Percentiles rank a stretch among this genome's conserved stretches.
Conservation (phyloP, 352 stramenopile species). For the Globisporangium spinosum region DNA sequence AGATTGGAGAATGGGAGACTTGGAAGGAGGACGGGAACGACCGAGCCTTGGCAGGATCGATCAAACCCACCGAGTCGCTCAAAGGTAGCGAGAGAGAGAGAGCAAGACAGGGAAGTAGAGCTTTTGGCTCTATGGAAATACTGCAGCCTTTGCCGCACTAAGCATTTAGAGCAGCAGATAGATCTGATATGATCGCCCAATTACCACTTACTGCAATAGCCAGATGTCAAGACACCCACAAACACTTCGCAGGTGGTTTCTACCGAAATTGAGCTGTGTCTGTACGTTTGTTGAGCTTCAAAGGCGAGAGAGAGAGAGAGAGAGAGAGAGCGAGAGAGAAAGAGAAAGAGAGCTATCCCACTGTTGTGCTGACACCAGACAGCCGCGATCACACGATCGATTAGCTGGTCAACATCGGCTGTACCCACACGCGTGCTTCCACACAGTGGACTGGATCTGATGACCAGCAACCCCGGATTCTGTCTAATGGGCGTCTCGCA, state of each 20-base stretch:
- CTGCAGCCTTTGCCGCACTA: no score
- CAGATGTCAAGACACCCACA: neutral
- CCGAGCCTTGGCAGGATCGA: neutral
- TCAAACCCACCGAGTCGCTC: neutral
- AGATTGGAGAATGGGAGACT: slow-evolving; percentile 1
- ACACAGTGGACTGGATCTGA: no score
- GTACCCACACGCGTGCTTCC: no score
- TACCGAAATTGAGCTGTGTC: neutral
- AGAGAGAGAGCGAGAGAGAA: no score
- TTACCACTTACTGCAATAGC: neutral
- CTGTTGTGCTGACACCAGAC: no score
- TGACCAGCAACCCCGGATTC: no score
- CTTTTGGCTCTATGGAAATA: neutral
- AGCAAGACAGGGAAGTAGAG: neutral
- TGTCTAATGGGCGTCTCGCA: no score
- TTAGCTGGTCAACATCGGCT: no score
- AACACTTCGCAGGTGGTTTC: neutral
- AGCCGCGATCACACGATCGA: no score
- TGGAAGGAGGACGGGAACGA: neutral
- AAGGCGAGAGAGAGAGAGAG: neutral
- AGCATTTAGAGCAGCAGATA: neutral
- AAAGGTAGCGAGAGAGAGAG: neutral
- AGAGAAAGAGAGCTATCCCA: no score
- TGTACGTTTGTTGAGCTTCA: neutral
- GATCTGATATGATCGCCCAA: neutral